These are phyloP conservation scores for Erigeron philadelphicus DNA, from an alignment of 140 eudicot species.

Conservation along the genomic window DNA sequence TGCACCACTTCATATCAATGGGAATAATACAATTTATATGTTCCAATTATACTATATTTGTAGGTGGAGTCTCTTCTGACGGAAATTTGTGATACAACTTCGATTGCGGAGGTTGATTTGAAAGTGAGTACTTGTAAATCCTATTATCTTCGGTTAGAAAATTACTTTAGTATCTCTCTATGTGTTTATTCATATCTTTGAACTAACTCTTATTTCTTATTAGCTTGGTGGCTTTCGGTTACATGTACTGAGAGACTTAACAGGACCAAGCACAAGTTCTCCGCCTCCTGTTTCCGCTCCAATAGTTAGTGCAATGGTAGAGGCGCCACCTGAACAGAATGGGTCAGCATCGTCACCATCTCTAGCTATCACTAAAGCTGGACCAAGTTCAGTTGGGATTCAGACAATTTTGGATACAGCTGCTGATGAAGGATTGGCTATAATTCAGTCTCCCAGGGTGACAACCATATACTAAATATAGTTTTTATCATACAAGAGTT, in stretches of 20 bases:
- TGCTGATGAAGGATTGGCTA: conserved; percentile 67
- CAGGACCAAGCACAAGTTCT: conserved; percentile 37
- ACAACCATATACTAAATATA: conserved; percentile 20
- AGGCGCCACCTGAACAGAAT: conserved; percentile 39
- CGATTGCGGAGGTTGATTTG: conserved; percentile 81
- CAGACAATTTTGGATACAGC: conserved; percentile 59
- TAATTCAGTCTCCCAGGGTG: conserved; percentile 75
- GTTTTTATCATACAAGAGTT: neutral
- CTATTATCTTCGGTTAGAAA: neutral
- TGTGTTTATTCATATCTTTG: neutral
- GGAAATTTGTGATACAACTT: conserved; percentile 69
- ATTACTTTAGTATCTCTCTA: neutral
- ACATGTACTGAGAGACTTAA: conserved; percentile 55
- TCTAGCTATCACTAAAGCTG: conserved; percentile 57
- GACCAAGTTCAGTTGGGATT: conserved; percentile 34
- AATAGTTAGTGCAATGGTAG: conserved; percentile 33
- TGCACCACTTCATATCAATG: neutral
- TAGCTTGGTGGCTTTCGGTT: conserved; percentile 81
- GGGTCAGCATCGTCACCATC: conserved; percentile 66
- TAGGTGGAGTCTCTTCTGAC: conserved; percentile 80
- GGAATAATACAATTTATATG: neutral
- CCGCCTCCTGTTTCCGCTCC: conserved; percentile 54
- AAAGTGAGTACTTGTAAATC: conserved; percentile 49
- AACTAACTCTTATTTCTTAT: conserved; percentile 14
- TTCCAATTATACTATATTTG: conserved; percentile 13